These are phyloP conservation scores for Betula pendula DNA, from an alignment of 306 rosid genomes.

Conservation along the genomic window DNA sequence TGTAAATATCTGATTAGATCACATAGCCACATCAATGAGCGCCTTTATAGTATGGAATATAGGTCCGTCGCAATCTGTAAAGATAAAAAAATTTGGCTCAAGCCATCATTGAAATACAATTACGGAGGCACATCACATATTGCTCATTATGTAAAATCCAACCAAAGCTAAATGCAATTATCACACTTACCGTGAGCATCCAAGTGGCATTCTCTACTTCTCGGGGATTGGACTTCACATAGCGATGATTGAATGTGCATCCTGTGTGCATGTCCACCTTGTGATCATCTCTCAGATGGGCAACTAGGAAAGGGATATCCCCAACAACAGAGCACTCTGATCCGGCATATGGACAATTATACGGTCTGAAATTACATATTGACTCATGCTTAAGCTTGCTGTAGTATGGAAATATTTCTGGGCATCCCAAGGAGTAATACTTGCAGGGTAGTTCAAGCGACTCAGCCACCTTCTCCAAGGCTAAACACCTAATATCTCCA, in stretches of 20 bases:
- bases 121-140: neutral
- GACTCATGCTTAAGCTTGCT: slow-evolving; percentile 97
- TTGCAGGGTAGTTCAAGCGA: slow-evolving; percentile 98
- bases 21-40: neutral
- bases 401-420: slow-evolving; percentile 95
- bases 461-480: slow-evolving; percentile 98
- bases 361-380: slow-evolving; percentile 90
- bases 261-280: slow-evolving; percentile 99
- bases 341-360: slow-evolving; percentile 96
- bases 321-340: slow-evolving; percentile 92
- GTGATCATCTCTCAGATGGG: slow-evolving; percentile 97
- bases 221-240: slow-evolving; percentile 96
- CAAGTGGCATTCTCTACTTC: slow-evolving; percentile 99
- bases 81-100: neutral
- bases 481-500: slow-evolving; percentile 98
- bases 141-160: slow-evolving; percentile 3
- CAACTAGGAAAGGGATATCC: slow-evolving; percentile 89
- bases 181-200: slow-evolving; percentile 97
- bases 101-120: neutral
- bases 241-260: slow-evolving; percentile 97
- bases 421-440: slow-evolving; percentile 85
- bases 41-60: neutral
- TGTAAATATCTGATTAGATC: no score
- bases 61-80: neutral
- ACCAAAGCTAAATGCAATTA: slow-evolving; percentile 12